phyloP scores from a whole-genome alignment of 352 stramenopile species.

The Pythium pyrilobum region DNA sequence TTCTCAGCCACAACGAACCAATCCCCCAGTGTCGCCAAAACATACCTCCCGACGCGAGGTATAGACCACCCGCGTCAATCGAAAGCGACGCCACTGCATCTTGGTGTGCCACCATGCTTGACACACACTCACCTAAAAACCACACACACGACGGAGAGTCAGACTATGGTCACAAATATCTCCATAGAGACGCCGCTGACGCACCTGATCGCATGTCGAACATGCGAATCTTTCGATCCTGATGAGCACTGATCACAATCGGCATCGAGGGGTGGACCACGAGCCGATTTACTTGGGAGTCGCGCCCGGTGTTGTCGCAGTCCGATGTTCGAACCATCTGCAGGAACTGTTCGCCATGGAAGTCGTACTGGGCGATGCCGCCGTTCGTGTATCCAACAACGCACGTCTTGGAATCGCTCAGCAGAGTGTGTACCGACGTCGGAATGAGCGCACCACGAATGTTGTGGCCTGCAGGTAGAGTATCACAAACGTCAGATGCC shows the following conservation, averaged over 20 bases:
- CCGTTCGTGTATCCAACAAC: slow-evolving; percentile 77
- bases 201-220: slow-evolving; percentile 81
- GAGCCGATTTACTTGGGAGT: slow-evolving; percentile 68
- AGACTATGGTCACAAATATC: background rate
- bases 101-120: slow-evolving; percentile 71
- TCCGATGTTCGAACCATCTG: slow-evolving; percentile 67
- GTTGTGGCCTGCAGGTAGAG: slow-evolving; percentile 22
- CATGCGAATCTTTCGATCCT: slow-evolving; percentile 80
- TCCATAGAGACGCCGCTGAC: background rate
- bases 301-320: slow-evolving; percentile 46
- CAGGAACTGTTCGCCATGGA: slow-evolving; percentile 69
- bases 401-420: slow-evolving; percentile 76
- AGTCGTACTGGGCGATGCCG: slow-evolving; percentile 64
- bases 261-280: slow-evolving; percentile 79
- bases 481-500: slow-evolving; percentile 4
- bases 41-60: slow-evolving; percentile 65
- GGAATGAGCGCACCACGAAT: slow-evolving; percentile 50
- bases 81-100: slow-evolving; percentile 77
- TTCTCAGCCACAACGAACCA: background rate
- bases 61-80: slow-evolving; percentile 69
- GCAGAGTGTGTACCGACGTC: slow-evolving; percentile 65
- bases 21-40: background rate
- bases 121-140: slow-evolving; percentile 72
- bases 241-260: slow-evolving; percentile 71
- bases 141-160: background rate